Percentiles rank a stretch among this genome's conserved stretches.
Evolutionary conservation across 345 rosid species (phyloP).

Genomic region (Citrus hindsii): DNA sequence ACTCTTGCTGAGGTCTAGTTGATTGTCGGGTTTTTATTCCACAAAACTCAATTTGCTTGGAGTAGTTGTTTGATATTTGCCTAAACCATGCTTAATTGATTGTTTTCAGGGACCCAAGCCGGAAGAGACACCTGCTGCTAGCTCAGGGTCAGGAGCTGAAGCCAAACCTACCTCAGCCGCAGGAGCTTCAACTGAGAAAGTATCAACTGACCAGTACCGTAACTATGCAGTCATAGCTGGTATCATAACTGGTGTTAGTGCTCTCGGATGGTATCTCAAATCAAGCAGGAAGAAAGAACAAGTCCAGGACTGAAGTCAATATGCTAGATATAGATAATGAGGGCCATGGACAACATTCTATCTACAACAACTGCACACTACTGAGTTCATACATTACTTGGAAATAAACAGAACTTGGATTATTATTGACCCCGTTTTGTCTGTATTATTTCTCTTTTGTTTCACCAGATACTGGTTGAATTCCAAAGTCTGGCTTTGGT

Average conservation of each 20-base stretch:
- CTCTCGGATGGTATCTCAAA: slow-evolving; percentile 87
- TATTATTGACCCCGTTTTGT: not conserved
- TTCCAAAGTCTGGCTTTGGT: not conserved
- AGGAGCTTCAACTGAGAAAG: slow-evolving; percentile 51
- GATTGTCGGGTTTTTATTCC: not conserved
- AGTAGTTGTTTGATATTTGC: not conserved
- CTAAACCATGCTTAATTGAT: not conserved
- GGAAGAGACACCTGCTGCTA: slow-evolving; percentile 50
- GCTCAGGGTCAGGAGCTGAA: slow-evolving; percentile 34
- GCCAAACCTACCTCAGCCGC: slow-evolving; percentile 49
- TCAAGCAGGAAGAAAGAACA: slow-evolving; percentile 71
- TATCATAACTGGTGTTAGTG: slow-evolving; percentile 49
- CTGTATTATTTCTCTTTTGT: not conserved
- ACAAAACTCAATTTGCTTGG: not conserved
- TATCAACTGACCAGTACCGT: slow-evolving; percentile 65
- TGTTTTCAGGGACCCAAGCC: slow-evolving; percentile 63
- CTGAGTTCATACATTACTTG: not conserved
- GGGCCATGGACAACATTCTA: not conserved
- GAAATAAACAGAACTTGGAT: slow-evolving; percentile 16
- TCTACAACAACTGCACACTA: not conserved
- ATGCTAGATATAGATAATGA: not conserved
- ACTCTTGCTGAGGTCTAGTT: not conserved
- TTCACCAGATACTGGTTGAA: not conserved
- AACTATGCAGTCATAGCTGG: slow-evolving; percentile 92
- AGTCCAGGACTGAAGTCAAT: slow-evolving; percentile 46